Percentiles rank a stretch among this genome's conserved stretches.
phyloP scores from a whole-genome alignment of 108 stramenopile genomes.

The Schizochytrium sp. region DNA sequence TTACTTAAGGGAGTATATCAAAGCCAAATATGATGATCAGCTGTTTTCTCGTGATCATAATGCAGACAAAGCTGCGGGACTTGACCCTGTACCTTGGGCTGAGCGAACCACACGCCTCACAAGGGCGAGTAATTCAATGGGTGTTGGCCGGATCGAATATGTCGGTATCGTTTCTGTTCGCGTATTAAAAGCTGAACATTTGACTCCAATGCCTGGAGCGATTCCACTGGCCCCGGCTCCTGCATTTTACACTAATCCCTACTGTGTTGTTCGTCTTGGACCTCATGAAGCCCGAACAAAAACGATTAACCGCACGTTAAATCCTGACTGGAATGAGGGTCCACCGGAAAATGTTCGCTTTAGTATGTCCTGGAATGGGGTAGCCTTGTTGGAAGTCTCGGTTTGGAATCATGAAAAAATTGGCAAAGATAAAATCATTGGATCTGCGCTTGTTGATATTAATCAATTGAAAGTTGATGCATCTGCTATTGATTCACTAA shows the following conservation, averaged over 20 bases:
- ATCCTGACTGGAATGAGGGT: conserved; percentile 55
- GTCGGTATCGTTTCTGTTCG: conserved; percentile 50
- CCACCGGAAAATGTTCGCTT: conserved; percentile 30
- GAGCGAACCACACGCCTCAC: conserved; percentile 17
- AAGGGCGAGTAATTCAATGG: background rate
- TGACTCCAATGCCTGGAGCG: background rate
- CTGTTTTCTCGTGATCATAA: conserved; percentile 14
- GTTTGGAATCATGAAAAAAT: conserved; percentile 56
- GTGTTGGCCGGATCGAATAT: conserved; percentile 12
- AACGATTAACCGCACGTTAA: background rate
- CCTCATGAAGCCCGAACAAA: background rate
- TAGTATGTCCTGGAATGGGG: conserved; percentile 38
- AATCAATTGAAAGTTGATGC: background rate
- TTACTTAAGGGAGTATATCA: conserved; percentile 23
- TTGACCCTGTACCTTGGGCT: background rate
- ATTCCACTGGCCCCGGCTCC: conserved; percentile 17
- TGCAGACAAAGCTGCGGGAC: background rate
- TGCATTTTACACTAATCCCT: conserved; percentile 35
- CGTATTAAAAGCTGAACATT: background rate
- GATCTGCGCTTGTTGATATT: conserved; percentile 45
- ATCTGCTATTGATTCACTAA: no score
- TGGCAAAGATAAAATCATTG: conserved; percentile 6
- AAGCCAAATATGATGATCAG: conserved; percentile 49
- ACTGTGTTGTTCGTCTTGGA: conserved; percentile 37
- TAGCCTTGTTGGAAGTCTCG: conserved; percentile 14